A percentile compares a stretch with the other conserved stretches of the same genome.
Conservation (phyloP, 2,329 filamentous ascomycete genomes). For the Aspergillus melleus region DNA sequence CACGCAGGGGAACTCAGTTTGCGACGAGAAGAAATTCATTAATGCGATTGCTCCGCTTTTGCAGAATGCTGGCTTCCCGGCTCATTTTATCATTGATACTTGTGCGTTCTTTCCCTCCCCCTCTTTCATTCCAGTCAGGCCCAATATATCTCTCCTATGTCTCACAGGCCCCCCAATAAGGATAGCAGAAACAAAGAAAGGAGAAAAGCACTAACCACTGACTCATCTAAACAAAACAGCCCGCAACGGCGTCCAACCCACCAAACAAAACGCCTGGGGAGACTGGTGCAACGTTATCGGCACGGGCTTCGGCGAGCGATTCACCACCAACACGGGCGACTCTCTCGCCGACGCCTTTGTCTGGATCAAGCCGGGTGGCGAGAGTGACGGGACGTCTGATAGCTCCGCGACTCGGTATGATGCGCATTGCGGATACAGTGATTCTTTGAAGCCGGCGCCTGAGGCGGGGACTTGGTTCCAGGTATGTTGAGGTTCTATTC, state of each 20-base stretch:
- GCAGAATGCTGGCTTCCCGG: conserved; percentile 48
- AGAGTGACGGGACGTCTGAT: conserved; percentile 54
- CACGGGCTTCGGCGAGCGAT: conserved; percentile 63
- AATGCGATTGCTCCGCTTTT: conserved; percentile 54
- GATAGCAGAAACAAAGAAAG: no score
- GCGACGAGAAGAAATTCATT: conserved; percentile 55
- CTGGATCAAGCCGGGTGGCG: conserved; percentile 68
- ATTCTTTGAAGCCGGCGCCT: conserved; percentile 63
- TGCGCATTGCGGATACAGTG: conserved; percentile 53
- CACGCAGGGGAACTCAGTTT: conserved; percentile 49
- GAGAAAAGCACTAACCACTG: not conserved
- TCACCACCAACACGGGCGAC: conserved; percentile 62
- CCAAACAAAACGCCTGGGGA: conserved; percentile 58
- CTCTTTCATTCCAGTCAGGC: no score
- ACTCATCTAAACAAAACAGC: conserved; percentile 29
- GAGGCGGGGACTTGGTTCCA: conserved; percentile 70
- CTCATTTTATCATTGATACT: conserved; percentile 58
- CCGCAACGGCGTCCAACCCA: conserved; percentile 64
- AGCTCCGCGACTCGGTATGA: conserved; percentile 54
- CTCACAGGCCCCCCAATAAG: no score
- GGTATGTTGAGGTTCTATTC: conserved; percentile 39
- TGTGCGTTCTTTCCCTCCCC: conserved; percentile 31
- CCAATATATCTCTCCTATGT: no score
- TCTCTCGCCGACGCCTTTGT: conserved; percentile 64
- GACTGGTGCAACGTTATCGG: conserved; percentile 68